Evolutionary conservation across 805 yeast species (phyloP).

Genomic region (Wickerhamiella domercqiae): DNA sequence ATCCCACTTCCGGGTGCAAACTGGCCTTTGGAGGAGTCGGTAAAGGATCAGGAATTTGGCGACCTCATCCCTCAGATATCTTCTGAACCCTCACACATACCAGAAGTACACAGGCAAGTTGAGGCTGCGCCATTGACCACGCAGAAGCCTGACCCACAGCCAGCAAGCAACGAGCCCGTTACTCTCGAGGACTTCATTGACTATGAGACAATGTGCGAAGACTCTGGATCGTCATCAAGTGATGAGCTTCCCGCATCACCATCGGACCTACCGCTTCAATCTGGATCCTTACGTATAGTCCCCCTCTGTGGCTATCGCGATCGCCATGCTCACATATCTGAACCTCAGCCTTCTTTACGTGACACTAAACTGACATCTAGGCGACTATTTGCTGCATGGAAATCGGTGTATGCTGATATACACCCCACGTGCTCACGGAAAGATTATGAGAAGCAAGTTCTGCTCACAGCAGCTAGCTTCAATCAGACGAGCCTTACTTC

Average conservation of each 20-base stretch:
- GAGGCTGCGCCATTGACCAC: no score
- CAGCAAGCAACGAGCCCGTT: background rate
- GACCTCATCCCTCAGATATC: no score
- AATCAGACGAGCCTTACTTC: conserved; percentile 19
- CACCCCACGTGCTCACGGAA: conserved; percentile 10
- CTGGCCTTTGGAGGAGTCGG: no score
- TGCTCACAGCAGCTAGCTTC: conserved; percentile 18
- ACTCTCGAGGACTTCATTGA: conserved; percentile 17
- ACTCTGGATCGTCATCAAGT: conserved; percentile 2
- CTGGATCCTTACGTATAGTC: conserved; percentile 9
- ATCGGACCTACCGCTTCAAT: background rate
- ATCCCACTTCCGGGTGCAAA: no score
- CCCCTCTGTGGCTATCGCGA: conserved; percentile 14
- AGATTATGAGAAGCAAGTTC: conserved; percentile 16
- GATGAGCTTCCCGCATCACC: conserved; percentile 1
- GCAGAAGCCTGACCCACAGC: no score
- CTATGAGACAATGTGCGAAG: conserved; percentile 15
- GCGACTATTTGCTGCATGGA: conserved; percentile 19
- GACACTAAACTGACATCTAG: conserved; percentile 15
- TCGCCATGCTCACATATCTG: background rate
- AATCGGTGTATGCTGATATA: conserved; percentile 16
- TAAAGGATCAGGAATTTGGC: no score
- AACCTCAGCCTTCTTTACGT: background rate
- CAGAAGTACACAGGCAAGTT: no score
- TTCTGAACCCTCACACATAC: no score